phyloP scores from a whole-genome alignment of 2,329 filamentous ascomycete genomes.

The Penicillium sp. region DNA sequence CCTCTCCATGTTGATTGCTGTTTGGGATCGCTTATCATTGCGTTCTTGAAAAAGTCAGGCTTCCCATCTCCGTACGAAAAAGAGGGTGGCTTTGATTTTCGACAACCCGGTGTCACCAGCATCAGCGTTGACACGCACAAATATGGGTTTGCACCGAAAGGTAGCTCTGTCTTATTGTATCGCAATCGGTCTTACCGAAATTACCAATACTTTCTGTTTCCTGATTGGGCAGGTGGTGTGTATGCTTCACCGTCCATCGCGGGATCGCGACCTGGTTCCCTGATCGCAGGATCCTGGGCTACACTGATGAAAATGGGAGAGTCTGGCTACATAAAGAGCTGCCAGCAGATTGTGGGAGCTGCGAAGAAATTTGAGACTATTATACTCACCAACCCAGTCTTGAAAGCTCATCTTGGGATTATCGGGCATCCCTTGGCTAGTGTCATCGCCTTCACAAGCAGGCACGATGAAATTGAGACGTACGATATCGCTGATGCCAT shows the following conservation, averaged over 20 bases:
- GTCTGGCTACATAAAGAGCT: neutral
- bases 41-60: neutral
- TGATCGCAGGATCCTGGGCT: neutral
- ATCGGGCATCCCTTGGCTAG: neutral
- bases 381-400: neutral
- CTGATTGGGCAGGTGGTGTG: neutral
- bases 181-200: neutral
- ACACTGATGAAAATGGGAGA: neutral
- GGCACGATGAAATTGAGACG: neutral
- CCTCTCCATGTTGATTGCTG: neutral
- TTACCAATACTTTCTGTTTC: neutral
- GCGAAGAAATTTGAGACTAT: neutral
- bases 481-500: neutral
- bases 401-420: neutral
- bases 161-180: neutral
- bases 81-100: neutral
- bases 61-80: neutral
- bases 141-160: neutral
- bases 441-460: neutral
- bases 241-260: neutral
- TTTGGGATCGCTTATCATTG: neutral
- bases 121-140: neutral
- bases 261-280: neutral
- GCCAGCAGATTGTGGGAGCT: neutral
- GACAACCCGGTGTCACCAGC: neutral